These are phyloP conservation scores for Cryptococcus sp. DNA, from an alignment of 1,284 basidiomycete genomes.

Conservation along the genomic window DNA sequence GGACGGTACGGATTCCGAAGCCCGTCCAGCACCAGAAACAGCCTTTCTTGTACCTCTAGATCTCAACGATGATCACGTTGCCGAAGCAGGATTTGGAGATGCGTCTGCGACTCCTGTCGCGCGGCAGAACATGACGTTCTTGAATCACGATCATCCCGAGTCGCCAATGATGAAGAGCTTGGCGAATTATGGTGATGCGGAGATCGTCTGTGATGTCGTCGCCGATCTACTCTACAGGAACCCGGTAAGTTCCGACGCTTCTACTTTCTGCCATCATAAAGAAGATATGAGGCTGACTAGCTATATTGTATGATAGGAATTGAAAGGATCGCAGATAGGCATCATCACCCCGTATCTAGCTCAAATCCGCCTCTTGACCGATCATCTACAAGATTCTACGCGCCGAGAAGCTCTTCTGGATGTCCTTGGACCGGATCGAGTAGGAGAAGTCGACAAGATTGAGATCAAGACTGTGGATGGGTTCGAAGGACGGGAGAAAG, in stretches of 20 bases:
- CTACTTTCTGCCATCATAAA: no score
- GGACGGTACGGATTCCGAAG: slow-evolving; percentile 68
- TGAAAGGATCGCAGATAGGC: slow-evolving; percentile 74
- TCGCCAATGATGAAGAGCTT: slow-evolving; percentile 66
- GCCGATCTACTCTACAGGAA: slow-evolving; percentile 75
- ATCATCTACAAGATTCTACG: slow-evolving; percentile 61
- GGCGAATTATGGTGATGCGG: slow-evolving; percentile 72
- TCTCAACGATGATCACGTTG: slow-evolving; percentile 1
- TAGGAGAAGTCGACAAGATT: slow-evolving; percentile 64
- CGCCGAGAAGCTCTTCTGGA: slow-evolving; percentile 59
- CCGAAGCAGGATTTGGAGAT: not conserved
- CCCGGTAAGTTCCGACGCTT: slow-evolving; percentile 57
- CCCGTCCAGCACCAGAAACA: slow-evolving; percentile 59
- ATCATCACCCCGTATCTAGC: slow-evolving; percentile 84
- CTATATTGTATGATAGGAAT: slow-evolving; percentile 46
- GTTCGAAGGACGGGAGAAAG: slow-evolving; percentile 91
- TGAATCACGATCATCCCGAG: slow-evolving; percentile 73
- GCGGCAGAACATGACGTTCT: slow-evolving; percentile 63
- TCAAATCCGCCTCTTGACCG: slow-evolving; percentile 70
- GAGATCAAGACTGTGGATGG: slow-evolving; percentile 90
- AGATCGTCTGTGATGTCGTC: slow-evolving; percentile 73
- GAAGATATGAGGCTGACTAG: slow-evolving; percentile 32
- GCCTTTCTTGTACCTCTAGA: slow-evolving; percentile 36
- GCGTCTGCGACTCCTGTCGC: no score
- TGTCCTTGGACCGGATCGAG: slow-evolving; percentile 65